Evolutionary conservation across 2,329 filamentous ascomycete genomes (phyloP), one percentile per base, ranked within the genome.

Genomic region (Fusarium chlamydosporum): DNA sequence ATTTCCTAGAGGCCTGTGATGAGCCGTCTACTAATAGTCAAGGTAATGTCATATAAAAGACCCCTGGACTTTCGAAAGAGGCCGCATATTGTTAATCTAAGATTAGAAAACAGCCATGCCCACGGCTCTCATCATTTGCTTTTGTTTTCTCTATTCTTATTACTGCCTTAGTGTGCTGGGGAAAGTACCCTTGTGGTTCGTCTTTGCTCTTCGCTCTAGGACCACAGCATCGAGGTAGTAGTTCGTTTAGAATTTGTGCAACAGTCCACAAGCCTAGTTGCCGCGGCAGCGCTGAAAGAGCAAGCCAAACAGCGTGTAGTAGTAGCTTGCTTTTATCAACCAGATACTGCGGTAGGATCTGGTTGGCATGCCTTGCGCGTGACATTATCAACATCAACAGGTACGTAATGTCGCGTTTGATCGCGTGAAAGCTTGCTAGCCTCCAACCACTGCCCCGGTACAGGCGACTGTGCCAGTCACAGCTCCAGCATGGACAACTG

Each of bases 361-460:
- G 56, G 61, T 59, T 48, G 59, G 56, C 53, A 61, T 47, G 54
- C 45, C 56, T 58, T 51, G 61, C 64, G 68, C 56, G 66, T 72
- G 68, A 73, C 72, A 71, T 65, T 55, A 46, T 57, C 43, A 41
- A 56, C 46, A 46, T 57, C 43, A 41, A 56, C 46, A 70, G 58
- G 66, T 68, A 67, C 56, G 71, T 66, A 70, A 71, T 70, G 57
- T 60, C 65, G 67, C 55, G 61, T 53, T 57, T 65, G 62, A 68
- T 74, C 65, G 56, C 55, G 59, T 53, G 61, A 72, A 67, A 63
- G 66, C 62, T 64, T 70, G 50, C 57, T 64, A 64, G 56, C 51
- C 56, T 67, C 68, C 64, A 61, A 74, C 72, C 72, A 64, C 51
- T 68, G 68, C 58, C 61, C 71, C 64, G 72, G 72, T 74, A 74